These are phyloP conservation scores for Cercospora sp. DNA, from an alignment of 2,329 filamentous ascomycete genomes.

Conservation along the genomic window DNA sequence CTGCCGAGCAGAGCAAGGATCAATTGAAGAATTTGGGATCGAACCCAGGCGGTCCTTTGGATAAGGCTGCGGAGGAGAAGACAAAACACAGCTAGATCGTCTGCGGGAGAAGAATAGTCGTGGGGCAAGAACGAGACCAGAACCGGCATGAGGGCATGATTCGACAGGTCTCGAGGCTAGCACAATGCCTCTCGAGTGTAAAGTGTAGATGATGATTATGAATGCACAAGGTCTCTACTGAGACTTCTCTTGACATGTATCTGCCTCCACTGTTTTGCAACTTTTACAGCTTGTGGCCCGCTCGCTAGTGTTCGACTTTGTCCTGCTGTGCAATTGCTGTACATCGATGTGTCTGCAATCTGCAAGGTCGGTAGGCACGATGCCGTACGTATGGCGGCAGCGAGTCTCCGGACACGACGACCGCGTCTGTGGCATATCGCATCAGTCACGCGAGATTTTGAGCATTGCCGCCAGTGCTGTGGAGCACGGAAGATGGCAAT, in stretches of 20 bases:
- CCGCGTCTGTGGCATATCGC: background rate
- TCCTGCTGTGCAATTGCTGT: background rate
- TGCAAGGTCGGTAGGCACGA: background rate
- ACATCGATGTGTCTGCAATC: background rate
- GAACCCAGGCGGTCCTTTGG: constrained; percentile 67
- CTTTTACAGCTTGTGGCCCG: background rate
- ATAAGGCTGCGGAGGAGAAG: constrained; percentile 62
- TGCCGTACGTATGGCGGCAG: background rate
- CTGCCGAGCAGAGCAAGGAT: constrained; percentile 56
- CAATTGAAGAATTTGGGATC: constrained; percentile 57
- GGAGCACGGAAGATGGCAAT: constrained; percentile 1
- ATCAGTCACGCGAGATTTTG: background rate
- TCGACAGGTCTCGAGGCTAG: background rate
- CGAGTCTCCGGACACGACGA: background rate
- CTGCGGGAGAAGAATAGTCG: background rate
- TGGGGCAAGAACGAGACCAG: background rate
- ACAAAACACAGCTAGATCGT: constrained; percentile 42
- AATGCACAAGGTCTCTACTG: background rate
- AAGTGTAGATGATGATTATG: background rate
- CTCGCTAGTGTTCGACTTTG: background rate
- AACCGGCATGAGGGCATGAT: background rate
- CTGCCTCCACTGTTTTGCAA: background rate
- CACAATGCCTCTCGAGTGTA: background rate
- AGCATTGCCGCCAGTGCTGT: background rate
- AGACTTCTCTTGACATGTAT: background rate